A percentile compares a stretch with the other conserved stretches of the same genome.
phyloP scores from a whole-genome alignment of 495 filamentous ascomycete genomes.

The Platismatia glauca region DNA sequence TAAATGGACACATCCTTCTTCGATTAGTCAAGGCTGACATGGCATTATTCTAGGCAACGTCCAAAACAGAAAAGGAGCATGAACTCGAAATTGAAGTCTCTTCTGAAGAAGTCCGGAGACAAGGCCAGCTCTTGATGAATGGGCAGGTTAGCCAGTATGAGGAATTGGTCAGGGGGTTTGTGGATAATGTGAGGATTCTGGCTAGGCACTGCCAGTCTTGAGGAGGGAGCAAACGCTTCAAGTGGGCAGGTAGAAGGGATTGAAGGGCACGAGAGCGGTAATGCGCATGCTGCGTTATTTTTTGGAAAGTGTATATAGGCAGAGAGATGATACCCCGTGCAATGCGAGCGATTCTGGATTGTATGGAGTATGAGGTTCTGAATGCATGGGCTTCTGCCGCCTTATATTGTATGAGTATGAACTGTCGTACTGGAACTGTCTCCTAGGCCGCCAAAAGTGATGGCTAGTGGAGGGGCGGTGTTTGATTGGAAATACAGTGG shows the following conservation, averaged over 20 bases:
- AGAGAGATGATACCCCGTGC: constrained; percentile 13
- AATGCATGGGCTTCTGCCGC: neutral
- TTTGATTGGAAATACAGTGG: neutral
- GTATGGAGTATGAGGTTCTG: neutral
- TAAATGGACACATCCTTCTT: constrained; percentile 33
- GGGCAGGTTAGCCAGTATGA: constrained; percentile 59
- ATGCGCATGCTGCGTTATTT: neutral
- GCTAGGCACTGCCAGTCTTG: constrained; percentile 33
- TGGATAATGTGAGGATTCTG: constrained; percentile 72
- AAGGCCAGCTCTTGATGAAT: constrained; percentile 51
- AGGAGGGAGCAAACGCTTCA: neutral
- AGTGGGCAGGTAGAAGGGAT: neutral
- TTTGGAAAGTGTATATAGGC: neutral
- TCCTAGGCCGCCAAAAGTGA: neutral
- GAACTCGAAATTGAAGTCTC: constrained; percentile 84
- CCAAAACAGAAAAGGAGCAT: constrained; percentile 59
- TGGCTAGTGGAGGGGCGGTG: neutral
- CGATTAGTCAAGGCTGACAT: neutral
- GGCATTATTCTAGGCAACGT: constrained; percentile 26
- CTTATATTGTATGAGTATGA: neutral
- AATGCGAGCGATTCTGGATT: constrained; percentile 5
- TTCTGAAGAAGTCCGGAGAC: constrained; percentile 54
- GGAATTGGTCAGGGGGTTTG: constrained; percentile 66
- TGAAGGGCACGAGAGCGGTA: neutral
- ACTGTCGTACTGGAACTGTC: neutral